These are phyloP conservation scores for Nemania sp. DNA, from an alignment of 2,329 filamentous ascomycete genomes.

Conservation along the genomic window DNA sequence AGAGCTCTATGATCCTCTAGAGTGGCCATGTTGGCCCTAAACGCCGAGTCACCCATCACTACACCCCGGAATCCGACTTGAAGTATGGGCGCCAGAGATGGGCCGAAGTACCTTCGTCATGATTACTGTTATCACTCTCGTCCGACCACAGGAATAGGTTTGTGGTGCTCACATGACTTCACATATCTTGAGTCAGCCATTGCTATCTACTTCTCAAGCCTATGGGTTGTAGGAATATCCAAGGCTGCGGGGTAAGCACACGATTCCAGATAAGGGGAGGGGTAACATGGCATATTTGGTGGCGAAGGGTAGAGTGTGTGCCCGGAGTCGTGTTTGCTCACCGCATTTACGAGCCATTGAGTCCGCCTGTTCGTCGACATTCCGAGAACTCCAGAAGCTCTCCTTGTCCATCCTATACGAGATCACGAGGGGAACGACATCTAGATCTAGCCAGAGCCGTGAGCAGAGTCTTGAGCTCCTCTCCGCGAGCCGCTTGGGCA, in stretches of 20 bases:
- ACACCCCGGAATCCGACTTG: slow-evolving; percentile 62
- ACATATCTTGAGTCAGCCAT: not conserved
- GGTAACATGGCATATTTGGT: slow-evolving; percentile 29
- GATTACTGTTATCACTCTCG: not conserved
- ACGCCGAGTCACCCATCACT: slow-evolving; percentile 77
- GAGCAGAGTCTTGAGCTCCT: slow-evolving; percentile 75
- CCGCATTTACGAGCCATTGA: slow-evolving; percentile 81
- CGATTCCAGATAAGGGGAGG: not conserved
- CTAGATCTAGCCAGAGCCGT: slow-evolving; percentile 79
- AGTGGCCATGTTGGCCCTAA: slow-evolving; percentile 69
- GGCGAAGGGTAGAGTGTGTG: slow-evolving; percentile 60
- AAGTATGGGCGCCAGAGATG: slow-evolving; percentile 75
- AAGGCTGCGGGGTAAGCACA: not conserved
- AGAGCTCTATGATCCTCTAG: slow-evolving; percentile 71
- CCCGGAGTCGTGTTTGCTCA: slow-evolving; percentile 56
- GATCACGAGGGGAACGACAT: slow-evolving; percentile 79
- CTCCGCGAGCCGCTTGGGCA: slow-evolving; percentile 69
- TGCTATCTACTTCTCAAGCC: not conserved
- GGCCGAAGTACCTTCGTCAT: slow-evolving; percentile 74
- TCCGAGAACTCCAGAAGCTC: slow-evolving; percentile 64
- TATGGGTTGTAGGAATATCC: not conserved
- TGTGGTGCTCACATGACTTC: slow-evolving; percentile 22
- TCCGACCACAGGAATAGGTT: not conserved
- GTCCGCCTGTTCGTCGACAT: slow-evolving; percentile 84
- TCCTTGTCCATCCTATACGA: slow-evolving; percentile 57